These are phyloP conservation scores for Neurospora sp. DNA, from an alignment of 495 filamentous ascomycete genomes.

Conservation along the genomic window DNA sequence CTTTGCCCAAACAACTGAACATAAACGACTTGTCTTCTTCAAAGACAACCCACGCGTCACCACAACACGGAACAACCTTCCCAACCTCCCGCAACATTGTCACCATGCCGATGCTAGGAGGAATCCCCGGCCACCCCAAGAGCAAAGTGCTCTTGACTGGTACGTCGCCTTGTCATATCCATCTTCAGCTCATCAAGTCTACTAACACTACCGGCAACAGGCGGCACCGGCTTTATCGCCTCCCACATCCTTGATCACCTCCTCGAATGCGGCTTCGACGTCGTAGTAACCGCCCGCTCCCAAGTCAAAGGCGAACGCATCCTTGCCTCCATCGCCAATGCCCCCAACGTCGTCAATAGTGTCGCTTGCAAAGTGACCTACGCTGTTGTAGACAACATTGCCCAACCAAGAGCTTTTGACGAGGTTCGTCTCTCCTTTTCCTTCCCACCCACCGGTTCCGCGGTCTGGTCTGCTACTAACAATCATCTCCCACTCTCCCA, in stretches of 20 bases:
- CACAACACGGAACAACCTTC: not conserved
- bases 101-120: not conserved
- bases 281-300: constrained; percentile 31
- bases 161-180: not conserved
- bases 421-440: constrained; percentile 10
- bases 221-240: constrained; percentile 33
- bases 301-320: constrained; percentile 29
- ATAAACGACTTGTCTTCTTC: not conserved
- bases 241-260: constrained; percentile 29
- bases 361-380: constrained; percentile 14
- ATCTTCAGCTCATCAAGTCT: not conserved
- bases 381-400: constrained; percentile 28
- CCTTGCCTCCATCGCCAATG: constrained; percentile 16
- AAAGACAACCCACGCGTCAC: not conserved
- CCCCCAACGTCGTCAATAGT: not conserved
- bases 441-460: not conserved
- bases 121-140: not conserved
- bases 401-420: constrained; percentile 24
- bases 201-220: constrained; percentile 5
- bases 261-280: constrained; percentile 24
- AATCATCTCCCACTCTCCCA: not conserved
- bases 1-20: not conserved
- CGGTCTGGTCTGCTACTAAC: not conserved
- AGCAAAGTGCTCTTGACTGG: constrained; percentile 24
- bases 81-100: not conserved